Evolutionary conservation across 768 basidiomycete genomes (phyloP).

Genomic region (Lactarius sp.): DNA sequence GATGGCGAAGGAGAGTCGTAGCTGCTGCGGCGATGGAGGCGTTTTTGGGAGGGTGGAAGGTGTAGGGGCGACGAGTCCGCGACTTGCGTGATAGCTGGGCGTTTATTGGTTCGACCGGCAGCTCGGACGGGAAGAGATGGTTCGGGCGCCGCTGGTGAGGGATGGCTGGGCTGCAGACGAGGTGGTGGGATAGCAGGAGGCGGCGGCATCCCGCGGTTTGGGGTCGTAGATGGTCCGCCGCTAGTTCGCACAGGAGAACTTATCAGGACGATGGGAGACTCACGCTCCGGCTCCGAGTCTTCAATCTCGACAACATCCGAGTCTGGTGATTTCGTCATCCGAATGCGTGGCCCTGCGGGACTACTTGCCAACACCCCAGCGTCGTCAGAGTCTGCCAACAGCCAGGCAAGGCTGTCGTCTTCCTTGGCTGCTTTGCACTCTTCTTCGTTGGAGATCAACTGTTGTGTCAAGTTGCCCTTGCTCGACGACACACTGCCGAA

Average conservation of each 20-base stretch:
- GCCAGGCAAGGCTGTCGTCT: conserved; percentile 24
- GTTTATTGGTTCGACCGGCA: conserved; percentile 33
- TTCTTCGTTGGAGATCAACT: not conserved
- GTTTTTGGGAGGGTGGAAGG: conserved; percentile 34
- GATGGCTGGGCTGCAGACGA: conserved; percentile 27
- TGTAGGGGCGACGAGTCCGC: conserved; percentile 32
- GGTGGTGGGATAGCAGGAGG: conserved; percentile 35
- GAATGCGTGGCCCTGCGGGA: not conserved
- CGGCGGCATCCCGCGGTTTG: conserved; percentile 31
- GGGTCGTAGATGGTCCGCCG: not conserved
- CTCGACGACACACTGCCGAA: not conserved
- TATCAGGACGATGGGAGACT: conserved; percentile 1
- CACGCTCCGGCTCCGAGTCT: conserved; percentile 13
- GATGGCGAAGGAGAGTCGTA: not conserved
- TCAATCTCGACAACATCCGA: conserved; percentile 19
- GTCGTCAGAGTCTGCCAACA: conserved; percentile 26
- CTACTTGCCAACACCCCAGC: conserved; percentile 1
- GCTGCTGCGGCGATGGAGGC: conserved; percentile 27
- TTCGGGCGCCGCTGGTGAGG: conserved; percentile 31
- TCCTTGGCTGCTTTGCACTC: not conserved
- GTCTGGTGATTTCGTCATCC: not conserved
- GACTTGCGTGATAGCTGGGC: conserved; percentile 6
- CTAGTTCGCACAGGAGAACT: conserved; percentile 1
- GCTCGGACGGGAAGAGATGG: conserved; percentile 45
- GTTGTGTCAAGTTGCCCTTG: not conserved